Conservation (phyloP, 1,139 yeast species). For the Kurtzmaniella natalensis region DNA sequence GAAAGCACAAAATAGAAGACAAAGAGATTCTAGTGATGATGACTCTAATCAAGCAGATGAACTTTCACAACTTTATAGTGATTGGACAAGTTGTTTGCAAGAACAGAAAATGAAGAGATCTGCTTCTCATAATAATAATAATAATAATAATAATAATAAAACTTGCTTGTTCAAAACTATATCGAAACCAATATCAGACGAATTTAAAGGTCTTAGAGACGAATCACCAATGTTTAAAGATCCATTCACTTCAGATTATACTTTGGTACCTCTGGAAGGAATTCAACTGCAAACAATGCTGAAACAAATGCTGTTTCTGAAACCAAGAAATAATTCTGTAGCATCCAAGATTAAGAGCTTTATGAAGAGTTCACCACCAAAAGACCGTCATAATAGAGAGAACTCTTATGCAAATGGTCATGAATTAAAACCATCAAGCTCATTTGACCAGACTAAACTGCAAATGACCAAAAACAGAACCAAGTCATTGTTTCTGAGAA, state of each 20-base stretch:
- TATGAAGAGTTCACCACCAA: conserved; percentile 5
- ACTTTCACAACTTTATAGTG: background rate
- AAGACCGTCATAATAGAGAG: conserved; percentile 6
- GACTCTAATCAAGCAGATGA: background rate
- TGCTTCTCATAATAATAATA: too few species aligned
- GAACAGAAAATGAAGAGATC: background rate
- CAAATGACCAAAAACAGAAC: conserved; percentile 25
- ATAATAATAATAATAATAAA: too few species aligned
- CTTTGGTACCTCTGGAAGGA: conserved; percentile 6
- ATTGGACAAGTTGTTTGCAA: conserved; percentile 6
- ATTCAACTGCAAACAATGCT: conserved; percentile 4
- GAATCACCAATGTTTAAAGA: conserved; percentile 8
- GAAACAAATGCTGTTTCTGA: background rate
- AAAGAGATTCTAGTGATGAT: background rate
- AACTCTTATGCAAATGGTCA: too few species aligned
- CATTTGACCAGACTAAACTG: conserved; percentile 39
- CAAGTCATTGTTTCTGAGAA: conserved; percentile 11
- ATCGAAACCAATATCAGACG: background rate
- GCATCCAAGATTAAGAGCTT: conserved; percentile 11
- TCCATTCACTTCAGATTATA: conserved; percentile 7
- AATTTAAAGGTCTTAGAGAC: background rate
- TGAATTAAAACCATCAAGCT: conserved; percentile 8
- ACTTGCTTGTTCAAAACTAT: too few species aligned
- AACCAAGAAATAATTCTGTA: conserved; percentile 13
- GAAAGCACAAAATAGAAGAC: background rate